A percentile compares a stretch with the other conserved stretches of the same genome.
phyloP scores from a whole-genome alignment of 1,139 yeast species.

The Pichia sp. region DNA sequence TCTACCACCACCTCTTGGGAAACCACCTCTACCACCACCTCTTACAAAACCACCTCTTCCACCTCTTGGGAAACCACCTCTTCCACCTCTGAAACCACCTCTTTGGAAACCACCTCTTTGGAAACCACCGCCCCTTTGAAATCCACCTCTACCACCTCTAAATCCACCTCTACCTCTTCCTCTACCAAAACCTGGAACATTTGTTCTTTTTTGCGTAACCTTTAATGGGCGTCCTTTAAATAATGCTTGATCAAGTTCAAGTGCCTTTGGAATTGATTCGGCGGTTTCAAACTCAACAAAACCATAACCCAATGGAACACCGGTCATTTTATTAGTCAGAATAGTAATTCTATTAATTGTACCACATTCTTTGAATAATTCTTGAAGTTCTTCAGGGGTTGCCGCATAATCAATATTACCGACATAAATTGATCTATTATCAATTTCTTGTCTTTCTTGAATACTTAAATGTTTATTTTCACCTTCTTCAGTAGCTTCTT shows the following conservation, averaged over 20 bases:
- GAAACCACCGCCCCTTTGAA: slow-evolving; percentile 2
- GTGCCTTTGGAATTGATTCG: slow-evolving; percentile 45
- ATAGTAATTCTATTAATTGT: slow-evolving; percentile 56
- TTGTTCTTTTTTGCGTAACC: slow-evolving; percentile 62
- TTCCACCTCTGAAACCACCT: slow-evolving; percentile 2
- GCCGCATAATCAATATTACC: slow-evolving; percentile 57
- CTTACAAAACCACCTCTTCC: slow-evolving; percentile 15
- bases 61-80: slow-evolving; percentile 22
- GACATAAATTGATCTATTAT: slow-evolving; percentile 51
- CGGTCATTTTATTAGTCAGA: slow-evolving; percentile 49
- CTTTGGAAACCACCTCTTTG: slow-evolving; percentile 2
- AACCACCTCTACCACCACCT: slow-evolving; percentile 26
- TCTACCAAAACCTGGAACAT: slow-evolving; percentile 51
- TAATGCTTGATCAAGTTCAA: slow-evolving; percentile 43
- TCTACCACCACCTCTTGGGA: slow-evolving; percentile 15
- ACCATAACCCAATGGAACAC: slow-evolving; percentile 65
- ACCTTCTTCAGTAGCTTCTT: not conserved
- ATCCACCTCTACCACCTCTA: slow-evolving; percentile 32
- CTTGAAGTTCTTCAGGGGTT: slow-evolving; percentile 54
- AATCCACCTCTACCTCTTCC: slow-evolving; percentile 26
- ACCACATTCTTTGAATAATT: slow-evolving; percentile 46
- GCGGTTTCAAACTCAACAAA: slow-evolving; percentile 56
- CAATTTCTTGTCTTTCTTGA: slow-evolving; percentile 51
- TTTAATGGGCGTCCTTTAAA: slow-evolving; percentile 52
- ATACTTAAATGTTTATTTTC: slow-evolving; percentile 17